These are phyloP conservation scores for Stygiomarasmius scandens DNA, from an alignment of 1,284 basidiomycete species.

Conservation along the genomic window DNA sequence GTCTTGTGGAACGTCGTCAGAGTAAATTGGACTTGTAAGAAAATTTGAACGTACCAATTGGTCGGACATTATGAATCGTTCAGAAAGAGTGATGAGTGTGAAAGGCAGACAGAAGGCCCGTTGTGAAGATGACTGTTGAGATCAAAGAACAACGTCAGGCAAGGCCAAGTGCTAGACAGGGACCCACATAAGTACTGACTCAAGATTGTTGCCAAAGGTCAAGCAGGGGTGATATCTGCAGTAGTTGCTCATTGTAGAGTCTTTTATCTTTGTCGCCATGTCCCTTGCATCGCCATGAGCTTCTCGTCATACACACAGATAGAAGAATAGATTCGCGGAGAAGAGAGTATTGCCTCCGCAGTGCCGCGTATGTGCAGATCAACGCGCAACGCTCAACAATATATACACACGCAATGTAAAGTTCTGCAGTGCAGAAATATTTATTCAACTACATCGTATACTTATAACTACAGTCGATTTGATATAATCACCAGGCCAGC, in stretches of 20 bases:
- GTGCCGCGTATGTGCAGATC: background rate
- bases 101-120: background rate
- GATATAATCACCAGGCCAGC: background rate
- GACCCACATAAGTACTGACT: no score
- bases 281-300: no score
- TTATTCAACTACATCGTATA: slow-evolving; percentile 12
- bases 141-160: no score
- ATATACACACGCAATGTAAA: no score
- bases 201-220: no score
- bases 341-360: no score
- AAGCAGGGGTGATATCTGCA: background rate
- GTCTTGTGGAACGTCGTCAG: background rate
- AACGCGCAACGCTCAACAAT: no score
- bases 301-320: no score
- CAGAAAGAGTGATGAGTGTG: background rate
- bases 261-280: background rate
- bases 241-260: background rate
- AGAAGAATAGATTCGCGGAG: no score
- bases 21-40: background rate
- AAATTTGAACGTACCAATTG: slow-evolving; percentile 5
- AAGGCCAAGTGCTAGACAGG: no score
- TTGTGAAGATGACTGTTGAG: background rate
- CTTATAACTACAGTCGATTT: background rate
- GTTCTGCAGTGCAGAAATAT: background rate
- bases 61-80: slow-evolving; percentile 2